Evolutionary conservation across 139 green algal species (phyloP), one percentile per base, ranked within the genome.

Genomic region (Raphidocelis subcapitata): DNA sequence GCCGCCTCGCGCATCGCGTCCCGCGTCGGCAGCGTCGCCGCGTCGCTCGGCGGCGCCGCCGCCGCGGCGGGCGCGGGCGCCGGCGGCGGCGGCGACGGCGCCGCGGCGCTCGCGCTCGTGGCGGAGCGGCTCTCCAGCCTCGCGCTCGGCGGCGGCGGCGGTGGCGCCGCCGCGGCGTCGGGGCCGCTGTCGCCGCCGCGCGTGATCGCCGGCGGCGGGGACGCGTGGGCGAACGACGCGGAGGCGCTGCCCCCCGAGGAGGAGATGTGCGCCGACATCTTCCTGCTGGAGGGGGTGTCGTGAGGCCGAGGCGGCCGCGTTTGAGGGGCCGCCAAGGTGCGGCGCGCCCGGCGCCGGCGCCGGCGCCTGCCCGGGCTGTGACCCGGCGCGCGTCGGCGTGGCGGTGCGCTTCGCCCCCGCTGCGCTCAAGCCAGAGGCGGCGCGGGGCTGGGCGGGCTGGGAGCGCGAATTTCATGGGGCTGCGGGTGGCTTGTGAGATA

Each of bases 211-310:
- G 41, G 67, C 37, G 23, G 51, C 33, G 31, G 51, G 20, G 33
- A 29, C 47, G 49, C 37, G 23, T 61, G 47, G 65, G 49, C 31
- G 37, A 26, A 36, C 21, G n/a, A 63, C 36, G 21, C 26, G 28
- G 15, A 35, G 33, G 63, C 51, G 24, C 12, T 67, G 16, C 35
- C 29, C 3, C n/a, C 54, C n/a, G 72, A 78, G 54, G 72, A 78
- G 29, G 72, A 78, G 54, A 61, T 78, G 63, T 65, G 41, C 1
- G 72, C 72, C 20, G 72, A 78, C 47, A 78, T 78, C 28, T 78
- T 78, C 31, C 29, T 67, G 60, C 29, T 67, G 55, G 41, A 49
- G 41, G 41, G 41, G 41, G 41, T 49, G 41, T 49, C 41, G 41
- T 49, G 41, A 49, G 12, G n/a, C n/a, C n/a, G n/a, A n/a, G n/a